Evolutionary conservation across 192 early-diverging fungal genomes (phyloP).

Genomic region (Entomortierella beljakovae): DNA sequence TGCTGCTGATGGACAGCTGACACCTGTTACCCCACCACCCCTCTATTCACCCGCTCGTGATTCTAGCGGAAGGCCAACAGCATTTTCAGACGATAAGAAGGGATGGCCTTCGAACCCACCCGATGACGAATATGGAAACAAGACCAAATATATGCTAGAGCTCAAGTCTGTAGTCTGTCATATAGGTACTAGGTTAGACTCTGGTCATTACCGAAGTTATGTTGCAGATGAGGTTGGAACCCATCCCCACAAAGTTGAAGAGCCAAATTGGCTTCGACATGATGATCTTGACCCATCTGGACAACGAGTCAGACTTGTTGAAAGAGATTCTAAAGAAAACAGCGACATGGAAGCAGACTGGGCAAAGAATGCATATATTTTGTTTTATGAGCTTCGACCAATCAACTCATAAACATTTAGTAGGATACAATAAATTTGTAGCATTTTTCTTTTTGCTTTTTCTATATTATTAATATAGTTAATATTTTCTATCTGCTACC

Average conservation of each 20-base stretch:
- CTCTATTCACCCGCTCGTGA: slow-evolving; percentile 17
- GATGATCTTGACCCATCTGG: slow-evolving; percentile 71
- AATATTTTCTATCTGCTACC: not conserved
- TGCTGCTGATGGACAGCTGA: slow-evolving; percentile 26
- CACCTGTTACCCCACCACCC: slow-evolving; percentile 37
- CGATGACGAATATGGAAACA: slow-evolving; percentile 13
- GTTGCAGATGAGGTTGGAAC: slow-evolving; percentile 38
- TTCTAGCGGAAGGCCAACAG: not conserved
- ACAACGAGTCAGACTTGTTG: slow-evolving; percentile 55
- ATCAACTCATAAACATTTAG: slow-evolving; percentile 4
- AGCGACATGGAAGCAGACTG: slow-evolving; percentile 53
- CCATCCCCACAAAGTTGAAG: slow-evolving; percentile 17
- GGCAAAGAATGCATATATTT: slow-evolving; percentile 67
- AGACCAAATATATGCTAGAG: slow-evolving; percentile 62
- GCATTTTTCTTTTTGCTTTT: not conserved
- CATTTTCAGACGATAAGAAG: slow-evolving; percentile 24
- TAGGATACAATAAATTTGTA: not conserved
- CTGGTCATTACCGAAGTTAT: slow-evolving; percentile 69
- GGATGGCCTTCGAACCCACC: slow-evolving; percentile 19
- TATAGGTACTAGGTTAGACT: slow-evolving; percentile 55
- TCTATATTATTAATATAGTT: slow-evolving; percentile 7
- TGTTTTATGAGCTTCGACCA: slow-evolving; percentile 73
- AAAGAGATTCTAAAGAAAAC: slow-evolving; percentile 23
- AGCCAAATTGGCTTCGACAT: slow-evolving; percentile 61
- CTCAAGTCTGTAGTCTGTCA: slow-evolving; percentile 69